These are phyloP conservation scores for Xylariaceae sp. DNA, from an alignment of 2,329 filamentous ascomycete species.

Conservation along the genomic window DNA sequence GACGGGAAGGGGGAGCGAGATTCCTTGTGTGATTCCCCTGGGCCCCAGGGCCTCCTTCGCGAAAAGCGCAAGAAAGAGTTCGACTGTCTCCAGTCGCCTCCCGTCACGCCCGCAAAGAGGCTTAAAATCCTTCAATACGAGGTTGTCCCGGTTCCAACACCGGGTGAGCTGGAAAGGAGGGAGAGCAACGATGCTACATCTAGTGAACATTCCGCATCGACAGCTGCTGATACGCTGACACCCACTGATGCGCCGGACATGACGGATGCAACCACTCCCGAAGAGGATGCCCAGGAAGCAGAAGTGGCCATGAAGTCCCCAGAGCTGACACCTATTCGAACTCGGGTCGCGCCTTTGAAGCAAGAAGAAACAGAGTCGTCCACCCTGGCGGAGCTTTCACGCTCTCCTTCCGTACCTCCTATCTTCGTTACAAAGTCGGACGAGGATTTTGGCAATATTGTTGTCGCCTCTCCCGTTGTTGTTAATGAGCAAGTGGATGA, in stretches of 20 bases:
- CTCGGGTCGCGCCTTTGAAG: slow-evolving; percentile 26
- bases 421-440: slow-evolving; percentile 1
- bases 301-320: slow-evolving; percentile 35
- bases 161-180: slow-evolving; percentile 32
- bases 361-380: slow-evolving; percentile 29
- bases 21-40: slow-evolving; percentile 33
- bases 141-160: slow-evolving; percentile 25
- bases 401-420: slow-evolving; percentile 12
- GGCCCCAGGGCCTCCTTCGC: slow-evolving; percentile 22
- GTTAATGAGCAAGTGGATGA: slow-evolving; percentile 6
- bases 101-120: slow-evolving; percentile 50
- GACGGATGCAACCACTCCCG: slow-evolving; percentile 47
- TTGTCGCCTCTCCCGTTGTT: slow-evolving; percentile 2
- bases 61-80: slow-evolving; percentile 39
- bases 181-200: slow-evolving; percentile 34
- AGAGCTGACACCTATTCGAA: slow-evolving; percentile 29
- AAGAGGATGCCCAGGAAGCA: slow-evolving; percentile 41
- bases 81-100: slow-evolving; percentile 46
- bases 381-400: slow-evolving; percentile 21
- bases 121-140: slow-evolving; percentile 35
- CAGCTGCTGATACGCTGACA: slow-evolving; percentile 30
- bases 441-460: not conserved
- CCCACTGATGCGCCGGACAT: slow-evolving; percentile 26
- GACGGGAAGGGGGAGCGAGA: slow-evolving; percentile 31
- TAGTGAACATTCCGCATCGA: slow-evolving; percentile 29